These are phyloP conservation scores for Sporothrix brunneoviolacea DNA, from an alignment of 2,329 filamentous ascomycete genomes.

Conservation along the genomic window DNA sequence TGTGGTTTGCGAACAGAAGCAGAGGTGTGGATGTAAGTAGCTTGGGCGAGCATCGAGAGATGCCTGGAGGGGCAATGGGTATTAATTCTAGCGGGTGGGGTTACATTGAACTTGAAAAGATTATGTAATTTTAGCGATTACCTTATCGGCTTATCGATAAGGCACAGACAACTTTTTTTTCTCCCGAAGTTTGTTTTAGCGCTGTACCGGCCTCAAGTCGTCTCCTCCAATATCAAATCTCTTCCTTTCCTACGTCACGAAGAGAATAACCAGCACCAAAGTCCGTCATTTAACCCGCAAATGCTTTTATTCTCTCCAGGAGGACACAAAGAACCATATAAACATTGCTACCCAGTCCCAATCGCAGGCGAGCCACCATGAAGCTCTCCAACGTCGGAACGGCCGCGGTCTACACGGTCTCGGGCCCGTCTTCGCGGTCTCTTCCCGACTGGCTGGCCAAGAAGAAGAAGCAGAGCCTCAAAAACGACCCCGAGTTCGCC, in stretches of 20 bases:
- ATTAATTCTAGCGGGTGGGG: slow-evolving; percentile 5
- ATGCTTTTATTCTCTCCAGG: no score
- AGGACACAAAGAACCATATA: no score
- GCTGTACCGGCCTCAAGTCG: background rate
- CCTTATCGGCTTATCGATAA: slow-evolving; percentile 10
- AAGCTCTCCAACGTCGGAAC: slow-evolving; percentile 21
- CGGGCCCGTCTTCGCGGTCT: slow-evolving; percentile 78
- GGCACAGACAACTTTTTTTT: slow-evolving; percentile 8
- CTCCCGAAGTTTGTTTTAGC: slow-evolving; percentile 10
- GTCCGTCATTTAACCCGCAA: no score
- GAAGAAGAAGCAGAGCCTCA: slow-evolving; percentile 82
- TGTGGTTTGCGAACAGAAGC: no score
- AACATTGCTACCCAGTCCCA: background rate
- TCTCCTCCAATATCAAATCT: background rate
- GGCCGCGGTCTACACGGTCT: slow-evolving; percentile 66
- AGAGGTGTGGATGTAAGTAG: no score
- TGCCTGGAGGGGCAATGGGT: background rate
- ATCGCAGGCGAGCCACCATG: slow-evolving; percentile 12
- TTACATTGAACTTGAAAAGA: background rate
- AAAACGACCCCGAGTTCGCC: slow-evolving; percentile 86
- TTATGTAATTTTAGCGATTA: background rate
- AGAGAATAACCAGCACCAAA: no score
- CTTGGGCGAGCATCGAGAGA: no score
- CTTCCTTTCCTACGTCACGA: background rate
- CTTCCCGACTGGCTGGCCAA: slow-evolving; percentile 93